Base-by-base conservation (phyloP, 495 filamentous ascomycete genomes). In the Penicillium flavigenum region DNA sequence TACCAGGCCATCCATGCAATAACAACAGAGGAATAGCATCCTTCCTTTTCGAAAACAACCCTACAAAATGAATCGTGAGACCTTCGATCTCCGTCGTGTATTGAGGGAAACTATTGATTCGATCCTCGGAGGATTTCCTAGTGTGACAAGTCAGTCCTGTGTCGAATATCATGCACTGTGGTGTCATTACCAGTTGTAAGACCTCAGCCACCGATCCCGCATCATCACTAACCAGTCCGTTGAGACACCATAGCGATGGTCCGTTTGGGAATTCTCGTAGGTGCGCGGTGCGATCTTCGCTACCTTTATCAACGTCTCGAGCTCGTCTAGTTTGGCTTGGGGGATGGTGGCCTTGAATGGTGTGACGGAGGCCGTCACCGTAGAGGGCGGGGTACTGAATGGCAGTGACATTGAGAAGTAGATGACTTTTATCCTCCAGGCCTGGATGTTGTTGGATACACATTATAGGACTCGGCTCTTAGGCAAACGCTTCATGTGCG, bases 41-140 rank as follows among this genome's bases (percentile, higher is more conserved):
- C 16, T 67, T 50, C 34, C 78, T 80, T 57, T 77, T 63, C 1
- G 85, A 88, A 60, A 88, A 86, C 0, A 89, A 64, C 0, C 76
- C 87, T 0, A 81, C 73, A 54, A 88, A 89, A 60, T 88, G 86
- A 7, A 90, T 74, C 1, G 69, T 65, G 26, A 81, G 65, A 22
- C 77, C 74, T 39, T 78, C 72, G 24, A 89, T 70, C 3, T 70
- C 61, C 10, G 75, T 72, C 0, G 63, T 83, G 71, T 79, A 90
- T 58, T 91, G 82, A 3, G 86, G 84, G 59, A 86, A 81, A 10
- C 65, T 76, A 71, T 91, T 89, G 51, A 86, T 83, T 34, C 75
- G 74, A 11, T 70, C 59, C 63, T 89, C 85, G 12, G 70, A 65
- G 8, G 74, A 61, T 61, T 78, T 76, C 82, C 80, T 81, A 17